Percentiles rank a stretch among this genome's conserved stretches.
phyloP scores from a whole-genome alignment of 2,329 filamentous ascomycete genomes.

The Sordariomycetes sp. region DNA sequence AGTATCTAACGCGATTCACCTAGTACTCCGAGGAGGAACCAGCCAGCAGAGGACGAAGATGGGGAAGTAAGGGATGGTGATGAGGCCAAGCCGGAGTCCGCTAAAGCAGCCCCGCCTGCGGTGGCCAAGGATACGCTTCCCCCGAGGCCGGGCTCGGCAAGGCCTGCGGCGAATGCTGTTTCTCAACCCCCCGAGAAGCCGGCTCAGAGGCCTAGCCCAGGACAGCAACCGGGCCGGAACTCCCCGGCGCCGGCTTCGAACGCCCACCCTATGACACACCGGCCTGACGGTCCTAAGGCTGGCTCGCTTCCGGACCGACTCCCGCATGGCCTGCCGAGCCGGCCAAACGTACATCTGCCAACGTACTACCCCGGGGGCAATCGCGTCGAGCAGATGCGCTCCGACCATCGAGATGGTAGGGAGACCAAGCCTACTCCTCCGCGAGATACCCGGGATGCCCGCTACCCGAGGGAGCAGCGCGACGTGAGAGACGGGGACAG shows the following conservation, averaged over 20 bases:
- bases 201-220: neutral
- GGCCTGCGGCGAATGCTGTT: neutral
- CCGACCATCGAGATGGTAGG: conserved; percentile 16
- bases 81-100: conserved; percentile 8
- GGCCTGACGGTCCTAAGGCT: conserved; percentile 14
- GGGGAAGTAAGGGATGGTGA: conserved; percentile 60
- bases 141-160: conserved; percentile 15
- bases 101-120: neutral
- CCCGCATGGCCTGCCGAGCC: conserved; percentile 36
- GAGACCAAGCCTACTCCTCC: conserved; percentile 6
- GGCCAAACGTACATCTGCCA: conserved; percentile 47
- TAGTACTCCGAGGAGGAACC: conserved; percentile 3
- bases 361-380: conserved; percentile 22
- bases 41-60: conserved; percentile 50
- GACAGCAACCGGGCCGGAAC: conserved; percentile 1
- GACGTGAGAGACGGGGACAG: conserved; percentile 28
- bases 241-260: conserved; percentile 8
- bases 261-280: conserved; percentile 6
- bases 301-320: conserved; percentile 25
- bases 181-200: neutral
- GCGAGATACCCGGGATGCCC: conserved; percentile 23
- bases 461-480: conserved; percentile 23
- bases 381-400: conserved; percentile 26
- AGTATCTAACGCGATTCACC: conserved; percentile 14
- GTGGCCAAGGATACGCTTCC: conserved; percentile 21